phyloP scores from a whole-genome alignment of 2,329 filamentous ascomycete genomes.

The Thermothelomyces thermophilus region DNA sequence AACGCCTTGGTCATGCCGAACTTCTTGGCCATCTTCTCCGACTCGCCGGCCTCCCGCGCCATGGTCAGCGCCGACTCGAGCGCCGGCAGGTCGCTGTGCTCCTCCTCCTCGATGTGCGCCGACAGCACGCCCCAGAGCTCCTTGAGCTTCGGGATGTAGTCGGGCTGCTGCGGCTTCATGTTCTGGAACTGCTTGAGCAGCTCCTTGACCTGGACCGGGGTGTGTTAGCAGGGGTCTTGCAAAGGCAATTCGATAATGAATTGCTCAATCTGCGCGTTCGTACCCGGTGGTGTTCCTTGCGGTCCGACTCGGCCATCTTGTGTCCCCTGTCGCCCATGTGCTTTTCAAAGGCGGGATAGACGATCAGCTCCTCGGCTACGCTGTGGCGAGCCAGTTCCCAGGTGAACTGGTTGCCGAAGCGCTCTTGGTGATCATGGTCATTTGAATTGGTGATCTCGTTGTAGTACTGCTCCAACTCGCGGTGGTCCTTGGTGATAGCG shows the following conservation, averaged over 20 bases:
- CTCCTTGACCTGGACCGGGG: conserved; percentile 1
- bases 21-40: conserved; percentile 9
- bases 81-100: conserved; percentile 5
- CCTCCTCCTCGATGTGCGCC: conserved; percentile 10
- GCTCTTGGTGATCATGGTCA: conserved; percentile 36
- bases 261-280: no score
- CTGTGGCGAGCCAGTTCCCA: conserved; percentile 48
- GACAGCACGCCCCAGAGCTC: conserved; percentile 7
- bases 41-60: background rate
- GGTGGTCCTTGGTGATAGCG: conserved; percentile 7
- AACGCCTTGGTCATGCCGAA: conserved; percentile 6
- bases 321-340: conserved; percentile 8
- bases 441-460: conserved; percentile 35
- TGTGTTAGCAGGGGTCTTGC: no score
- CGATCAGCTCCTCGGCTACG: conserved; percentile 41
- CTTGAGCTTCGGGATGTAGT: conserved; percentile 8
- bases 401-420: conserved; percentile 44
- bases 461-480: conserved; percentile 30
- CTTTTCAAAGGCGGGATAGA: conserved; percentile 8
- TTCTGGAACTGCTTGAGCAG: conserved; percentile 9
- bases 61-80: conserved; percentile 2
- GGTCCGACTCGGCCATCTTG: conserved; percentile 9
- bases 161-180: conserved; percentile 2
- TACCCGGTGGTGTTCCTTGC: conserved; percentile 9
- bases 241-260: no score